These are phyloP conservation scores for Apiotrichum laibachii DNA, from an alignment of 1,284 basidiomycete genomes.

Conservation along the genomic window DNA sequence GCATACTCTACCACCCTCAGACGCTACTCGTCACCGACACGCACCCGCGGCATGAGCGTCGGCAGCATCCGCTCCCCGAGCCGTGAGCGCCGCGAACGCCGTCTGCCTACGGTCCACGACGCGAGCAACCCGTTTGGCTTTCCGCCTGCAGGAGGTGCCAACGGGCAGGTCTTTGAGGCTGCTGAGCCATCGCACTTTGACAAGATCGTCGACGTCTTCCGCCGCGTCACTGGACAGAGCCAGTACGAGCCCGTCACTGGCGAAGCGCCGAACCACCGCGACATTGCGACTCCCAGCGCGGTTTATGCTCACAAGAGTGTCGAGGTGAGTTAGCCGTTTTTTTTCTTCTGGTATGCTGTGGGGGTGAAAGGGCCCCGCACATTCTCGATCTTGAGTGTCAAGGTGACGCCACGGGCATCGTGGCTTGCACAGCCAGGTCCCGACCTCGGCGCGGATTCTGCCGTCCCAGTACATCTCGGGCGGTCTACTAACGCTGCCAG, in stretches of 20 bases:
- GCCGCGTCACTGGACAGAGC: constrained; percentile 28
- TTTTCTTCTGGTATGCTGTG: no score
- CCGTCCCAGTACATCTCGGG: no score
- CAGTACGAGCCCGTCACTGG: constrained; percentile 31
- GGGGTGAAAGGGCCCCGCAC: background rate
- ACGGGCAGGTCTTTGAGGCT: constrained; percentile 8
- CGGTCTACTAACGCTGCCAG: constrained; percentile 18
- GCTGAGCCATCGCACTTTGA: constrained; percentile 10
- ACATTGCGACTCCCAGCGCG: constrained; percentile 45
- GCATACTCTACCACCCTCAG: constrained; percentile 77
- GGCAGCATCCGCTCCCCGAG: background rate
- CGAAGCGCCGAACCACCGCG: constrained; percentile 37
- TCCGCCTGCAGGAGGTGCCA: background rate
- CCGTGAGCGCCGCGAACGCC: background rate
- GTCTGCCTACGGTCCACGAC: constrained; percentile 3
- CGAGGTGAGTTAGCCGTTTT: constrained; percentile 27
- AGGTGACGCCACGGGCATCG: no score
- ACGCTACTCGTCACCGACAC: constrained; percentile 54
- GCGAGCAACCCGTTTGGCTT: constrained; percentile 14
- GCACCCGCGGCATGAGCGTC: constrained; percentile 6
- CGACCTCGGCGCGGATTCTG: no score
- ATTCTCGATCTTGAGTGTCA: no score
- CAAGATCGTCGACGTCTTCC: constrained; percentile 20
- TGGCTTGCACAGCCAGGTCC: no score
- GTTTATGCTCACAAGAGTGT: constrained; percentile 46